phyloP scores from a whole-genome alignment of 139 green algal genomes.

The Chlamydomonas eustigma region DNA sequence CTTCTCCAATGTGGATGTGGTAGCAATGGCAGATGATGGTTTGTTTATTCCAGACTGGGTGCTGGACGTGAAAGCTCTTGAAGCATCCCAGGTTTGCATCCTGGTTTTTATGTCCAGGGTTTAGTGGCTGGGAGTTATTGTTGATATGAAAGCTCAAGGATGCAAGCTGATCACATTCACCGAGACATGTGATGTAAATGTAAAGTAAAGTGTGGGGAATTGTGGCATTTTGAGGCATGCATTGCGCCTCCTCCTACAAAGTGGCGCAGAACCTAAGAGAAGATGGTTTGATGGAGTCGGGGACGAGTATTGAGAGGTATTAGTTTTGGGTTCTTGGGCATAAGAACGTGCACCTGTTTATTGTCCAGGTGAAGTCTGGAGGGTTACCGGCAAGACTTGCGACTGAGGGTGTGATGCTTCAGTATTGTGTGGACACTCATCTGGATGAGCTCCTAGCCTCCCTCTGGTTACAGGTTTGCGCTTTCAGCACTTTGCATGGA shows the following conservation, averaged over 20 bases:
- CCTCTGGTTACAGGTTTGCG: neutral
- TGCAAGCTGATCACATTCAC: no score
- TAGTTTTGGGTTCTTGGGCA: neutral
- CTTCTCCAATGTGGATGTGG: neutral
- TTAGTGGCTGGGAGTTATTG: no score
- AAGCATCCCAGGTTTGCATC: slow-evolving; percentile 30
- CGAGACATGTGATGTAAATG: no score
- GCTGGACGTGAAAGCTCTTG: slow-evolving; percentile 32
- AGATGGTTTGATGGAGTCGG: no score
- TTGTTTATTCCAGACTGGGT: slow-evolving; percentile 32
- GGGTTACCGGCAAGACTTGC: slow-evolving; percentile 37
- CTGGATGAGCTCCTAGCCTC: slow-evolving; percentile 36
- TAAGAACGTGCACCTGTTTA: neutral
- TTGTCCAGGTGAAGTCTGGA: slow-evolving; percentile 33
- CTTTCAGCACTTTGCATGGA: neutral
- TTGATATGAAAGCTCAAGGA: no score
- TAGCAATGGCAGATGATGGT: slow-evolving; percentile 4
- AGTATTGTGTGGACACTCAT: slow-evolving; percentile 45
- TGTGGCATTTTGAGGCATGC: no score
- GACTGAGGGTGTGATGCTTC: slow-evolving; percentile 46
- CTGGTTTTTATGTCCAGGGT: neutral
- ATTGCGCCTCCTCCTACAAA: no score
- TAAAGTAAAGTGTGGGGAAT: no score
- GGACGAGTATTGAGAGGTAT: neutral
- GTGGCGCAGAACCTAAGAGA: no score